Base-by-base conservation (phyloP, 1,284 basidiomycete species). In the Sporisorium exsertum region DNA sequence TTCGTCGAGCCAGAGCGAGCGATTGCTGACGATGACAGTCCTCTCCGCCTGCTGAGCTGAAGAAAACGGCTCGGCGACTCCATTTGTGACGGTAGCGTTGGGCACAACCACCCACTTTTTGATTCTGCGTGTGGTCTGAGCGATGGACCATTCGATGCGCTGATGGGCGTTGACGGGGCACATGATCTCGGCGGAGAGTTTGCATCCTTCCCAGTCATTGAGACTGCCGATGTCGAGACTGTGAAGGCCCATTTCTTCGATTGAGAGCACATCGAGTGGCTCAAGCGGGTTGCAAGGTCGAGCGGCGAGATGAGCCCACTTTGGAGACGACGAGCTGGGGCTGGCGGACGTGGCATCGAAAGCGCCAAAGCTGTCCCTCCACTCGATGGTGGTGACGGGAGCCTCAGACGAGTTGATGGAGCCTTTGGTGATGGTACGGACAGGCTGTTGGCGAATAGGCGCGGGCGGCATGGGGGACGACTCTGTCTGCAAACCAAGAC, bases 211-310 rank as follows among this genome's bases (percentile, higher is more conserved):
- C 81, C 81, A 83, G 51, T 83, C 80, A 42, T 71, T 73, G 33
- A 72, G 59, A 58, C 72, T 78, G 64, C 81, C 81, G 16, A 83
- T 54, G 53, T 83, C 72, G 62, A 83, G 65, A 27, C 78, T 72
- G 61, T 83, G 81, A 33, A 73, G 54, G 9, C 80, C 80, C 80
- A 83, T 81, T 37, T 83, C 81, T 18, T 81, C 72, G 49, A 83
- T 77, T 3, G 80, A 81, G 27, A 83, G 65, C 49, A 81, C 63
- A 52, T 83, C 81, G 33, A 83, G 72, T 2, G 72, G 73, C 32
- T 80, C 76, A 33, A 78, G 59, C 6, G 81, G 72, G 33, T 80
- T 71, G 57, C 64, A 50, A 0, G 70, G 73, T 13, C 63, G 51
- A 22, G 54, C 57, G 10, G 49, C 55, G 18, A 76, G 64, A 45